Percentiles rank a stretch among this genome's conserved stretches.
These are phyloP conservation scores for Stagonosporopsis cucurbitacearum DNA, from an alignment of 2,329 filamentous ascomycete species.

Conservation along the genomic window DNA sequence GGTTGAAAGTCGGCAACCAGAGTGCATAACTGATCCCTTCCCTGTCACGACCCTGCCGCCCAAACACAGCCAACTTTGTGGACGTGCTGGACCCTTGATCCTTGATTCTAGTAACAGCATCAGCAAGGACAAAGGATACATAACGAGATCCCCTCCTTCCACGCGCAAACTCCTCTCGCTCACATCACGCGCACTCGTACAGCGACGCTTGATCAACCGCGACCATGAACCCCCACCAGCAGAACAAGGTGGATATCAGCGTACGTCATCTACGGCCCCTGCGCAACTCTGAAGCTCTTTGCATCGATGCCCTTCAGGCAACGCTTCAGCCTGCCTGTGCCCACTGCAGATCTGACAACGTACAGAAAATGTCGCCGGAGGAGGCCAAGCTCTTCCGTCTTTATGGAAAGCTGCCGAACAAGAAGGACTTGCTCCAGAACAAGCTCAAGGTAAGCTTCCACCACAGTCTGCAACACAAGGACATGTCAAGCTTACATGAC, in stretches of 20 bases:
- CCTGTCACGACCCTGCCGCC: constrained; percentile 39
- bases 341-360: constrained; percentile 27
- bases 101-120: constrained; percentile 29
- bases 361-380: constrained; percentile 85
- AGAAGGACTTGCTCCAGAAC: constrained; percentile 95
- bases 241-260: constrained; percentile 97
- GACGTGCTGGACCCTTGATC: constrained; percentile 27
- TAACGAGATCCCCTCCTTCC: constrained; percentile 17
- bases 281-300: constrained; percentile 14
- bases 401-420: constrained; percentile 96
- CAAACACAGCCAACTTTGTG: constrained; percentile 29
- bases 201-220: constrained; percentile 21
- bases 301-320: constrained; percentile 12
- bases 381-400: constrained; percentile 96
- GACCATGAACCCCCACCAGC: constrained; percentile 91
- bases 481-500: constrained; percentile 10
- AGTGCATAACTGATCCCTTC: constrained; percentile 33
- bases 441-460: constrained; percentile 76
- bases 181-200: constrained; percentile 24
- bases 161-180: constrained; percentile 19
- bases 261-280: constrained; percentile 63
- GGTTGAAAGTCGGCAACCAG: constrained; percentile 28
- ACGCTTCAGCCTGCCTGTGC: constrained; percentile 1
- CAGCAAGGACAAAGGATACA: constrained; percentile 40
- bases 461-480: constrained; percentile 1